These are phyloP conservation scores for Lepidium africanum DNA, from an alignment of 345 rosid species.

Conservation along the genomic window DNA sequence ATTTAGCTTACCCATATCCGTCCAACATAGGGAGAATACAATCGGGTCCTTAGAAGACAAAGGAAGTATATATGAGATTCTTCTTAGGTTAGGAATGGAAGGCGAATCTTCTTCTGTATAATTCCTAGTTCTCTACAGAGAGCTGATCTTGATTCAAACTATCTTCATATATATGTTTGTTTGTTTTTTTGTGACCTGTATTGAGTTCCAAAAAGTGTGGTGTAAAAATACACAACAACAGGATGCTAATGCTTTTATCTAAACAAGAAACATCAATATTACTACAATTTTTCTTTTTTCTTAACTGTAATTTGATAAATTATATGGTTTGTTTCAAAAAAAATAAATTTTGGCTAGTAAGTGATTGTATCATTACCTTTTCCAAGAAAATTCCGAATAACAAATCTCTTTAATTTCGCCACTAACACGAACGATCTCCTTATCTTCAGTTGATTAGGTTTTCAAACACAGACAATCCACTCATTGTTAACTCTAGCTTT, in stretches of 20 bases:
- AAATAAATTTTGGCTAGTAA: too few relatives aligned
- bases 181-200: slow-evolving; percentile 1
- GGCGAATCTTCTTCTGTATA: slow-evolving; percentile 6
- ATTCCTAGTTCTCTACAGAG: slow-evolving; percentile 1
- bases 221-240: slow-evolving; percentile 5
- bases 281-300: neutral
- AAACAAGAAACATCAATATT: neutral
- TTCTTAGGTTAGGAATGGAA: slow-evolving; percentile 17
- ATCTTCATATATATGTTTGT: slow-evolving; percentile 6
- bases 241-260: slow-evolving; percentile 8
- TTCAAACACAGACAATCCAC: neutral
- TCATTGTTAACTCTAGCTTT: too few relatives aligned
- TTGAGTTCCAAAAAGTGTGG: neutral
- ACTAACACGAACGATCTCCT: neutral
- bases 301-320: too few relatives aligned
- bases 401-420: neutral
- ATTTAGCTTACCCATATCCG: slow-evolving; percentile 65
- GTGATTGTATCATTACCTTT: neutral
- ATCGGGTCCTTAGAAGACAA: slow-evolving; percentile 52
- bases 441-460: neutral
- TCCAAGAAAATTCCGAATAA: neutral
- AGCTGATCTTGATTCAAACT: slow-evolving; percentile 7
- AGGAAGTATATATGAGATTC: neutral
- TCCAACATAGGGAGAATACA: slow-evolving; percentile 71
- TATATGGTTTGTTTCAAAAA: too few relatives aligned